Evolutionary conservation across 352 stramenopile genomes (phyloP), one percentile per base, ranked within the genome.

Genomic region (Phytophthora pistaciae): DNA sequence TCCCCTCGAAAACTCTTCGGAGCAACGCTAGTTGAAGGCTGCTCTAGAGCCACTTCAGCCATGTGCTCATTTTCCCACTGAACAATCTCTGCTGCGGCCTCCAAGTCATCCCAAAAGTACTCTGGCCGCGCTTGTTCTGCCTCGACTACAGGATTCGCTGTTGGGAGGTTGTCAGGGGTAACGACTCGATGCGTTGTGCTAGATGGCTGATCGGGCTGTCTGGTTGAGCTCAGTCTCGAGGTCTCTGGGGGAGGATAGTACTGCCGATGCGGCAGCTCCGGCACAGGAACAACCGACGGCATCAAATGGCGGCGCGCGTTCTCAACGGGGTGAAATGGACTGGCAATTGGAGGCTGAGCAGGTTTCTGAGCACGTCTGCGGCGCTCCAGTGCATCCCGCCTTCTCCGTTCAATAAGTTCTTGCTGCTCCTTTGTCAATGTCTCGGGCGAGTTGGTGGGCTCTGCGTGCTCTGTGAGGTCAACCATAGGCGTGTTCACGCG

Each of bases 341-440:
- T 63, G 0, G 69, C 57, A 56, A 9, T 31, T 48, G 50, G 49
- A 58, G 61, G 14, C n/a, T 46, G 29, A n/a, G 36, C 20, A 62
- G 25, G 49, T 48, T 67, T 36, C 20, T 61, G 40, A 7, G 52
- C 31, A 16, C 74, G 75, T 70, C 82, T 80, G 29, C 83, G 70
- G 57, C 87, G 86, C 38, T 87, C 80, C 16, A 96, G 70, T 33
- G 87, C 87, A 50, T 91, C 81, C 20, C 60, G 74, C 18, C 89
- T 74, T 31, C 78, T 77, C 4, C 60, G 42, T 65, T 94, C 89
- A 16, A 96, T 86, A 38, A 83, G 70, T 18, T 78, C 57, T 33
- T 68, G 68, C 53, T 95, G 86, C 4, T 85, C 74, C 29, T 82
- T 78, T 5, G 88, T 94, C 2, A 95, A 42, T 9, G 50, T 71